A percentile compares a stretch with the other conserved stretches of the same genome.
Conservation (phyloP, 371 early-diverging fungal species). For the Blastocladiella emersonii region DNA sequence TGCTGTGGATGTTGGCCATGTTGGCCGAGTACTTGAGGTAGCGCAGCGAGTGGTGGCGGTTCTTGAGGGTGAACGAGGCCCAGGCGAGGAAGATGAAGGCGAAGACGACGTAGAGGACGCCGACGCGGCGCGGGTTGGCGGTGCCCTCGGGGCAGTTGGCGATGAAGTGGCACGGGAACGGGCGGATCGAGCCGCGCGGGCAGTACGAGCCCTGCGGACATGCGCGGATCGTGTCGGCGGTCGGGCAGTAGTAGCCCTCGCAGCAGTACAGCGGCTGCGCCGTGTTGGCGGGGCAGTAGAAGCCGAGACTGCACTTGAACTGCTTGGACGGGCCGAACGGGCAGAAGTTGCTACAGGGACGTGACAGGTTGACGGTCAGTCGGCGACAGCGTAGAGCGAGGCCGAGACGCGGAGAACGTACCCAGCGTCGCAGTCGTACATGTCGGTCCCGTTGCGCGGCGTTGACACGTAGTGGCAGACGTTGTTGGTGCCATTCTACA, state of each 20-base stretch:
- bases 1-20: conserved; percentile 7
- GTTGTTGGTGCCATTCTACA: neutral
- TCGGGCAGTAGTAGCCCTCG: conserved; percentile 29
- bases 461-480: conserved; percentile 1
- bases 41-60: neutral
- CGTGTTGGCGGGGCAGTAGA: conserved; percentile 22
- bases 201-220: conserved; percentile 21
- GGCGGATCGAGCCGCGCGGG: conserved; percentile 13
- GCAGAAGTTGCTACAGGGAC: neutral
- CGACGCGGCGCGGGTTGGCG: conserved; percentile 6
- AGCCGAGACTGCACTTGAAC: conserved; percentile 3
- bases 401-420: neutral
- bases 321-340: neutral
- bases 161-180: conserved; percentile 13
- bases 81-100: neutral
- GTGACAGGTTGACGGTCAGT: neutral
- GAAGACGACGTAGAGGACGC: conserved; percentile 6
- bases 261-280: conserved; percentile 34
- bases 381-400: too few species aligned
- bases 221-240: conserved; percentile 14
- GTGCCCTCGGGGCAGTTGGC: conserved; percentile 13
- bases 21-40: conserved; percentile 13
- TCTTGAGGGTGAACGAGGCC: neutral
- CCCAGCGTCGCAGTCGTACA: neutral
- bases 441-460: neutral